Evolutionary conservation across 208 protist species (phyloP), one percentile per base, ranked within the genome.

Genomic region (Leptomonas pyrrhocoris): DNA sequence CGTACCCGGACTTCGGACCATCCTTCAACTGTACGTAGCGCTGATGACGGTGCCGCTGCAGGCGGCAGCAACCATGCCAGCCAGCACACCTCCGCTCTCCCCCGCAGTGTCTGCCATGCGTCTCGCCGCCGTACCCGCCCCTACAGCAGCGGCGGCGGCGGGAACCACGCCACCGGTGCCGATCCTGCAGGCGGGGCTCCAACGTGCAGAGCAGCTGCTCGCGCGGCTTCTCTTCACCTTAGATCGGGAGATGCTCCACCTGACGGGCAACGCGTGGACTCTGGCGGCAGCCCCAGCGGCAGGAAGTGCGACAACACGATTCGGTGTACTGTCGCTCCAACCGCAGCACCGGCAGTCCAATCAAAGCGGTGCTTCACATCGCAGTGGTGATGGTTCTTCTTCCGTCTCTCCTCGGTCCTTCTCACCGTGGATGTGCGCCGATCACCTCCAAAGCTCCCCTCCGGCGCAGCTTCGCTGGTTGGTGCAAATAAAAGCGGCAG

Each of bases 401-500:
- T 13, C 45, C n/a, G 45, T 12, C 45, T 49, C 12, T 49, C 5
- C 15, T 6, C 5, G 27, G 15, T 40, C 9, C 34, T 9, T 38
- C 9, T 38, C 34, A 38, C 34, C 34, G 34, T 38, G 34, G 13
- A 27, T 15, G 28, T n/a, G 18, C 6, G 54, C 45, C 0, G 62
- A 76, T 45, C 55, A 65, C 28, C 62, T 76, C 30, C 63, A 76
- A 21, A 49, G 55, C 55, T 56, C 71, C 7, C 18, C 62, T 7
- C 63, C 71, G 8, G 56, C 46, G 45, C 74, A 90, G 56, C 68
- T 87, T 61, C 81, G 85, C 16, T 79, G 74, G 67, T 61, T 90
- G 19, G 80, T 90, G 19, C 50, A 85, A 42, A 72, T 90, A 45
- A 90, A 90, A 46, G 73, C 74, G 19, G 68, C 85, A 15, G 63